Evolutionary conservation across 2,329 filamentous ascomycete species (phyloP), one percentile per base, ranked within the genome.

Genomic region (Pseudocercospora ulei): DNA sequence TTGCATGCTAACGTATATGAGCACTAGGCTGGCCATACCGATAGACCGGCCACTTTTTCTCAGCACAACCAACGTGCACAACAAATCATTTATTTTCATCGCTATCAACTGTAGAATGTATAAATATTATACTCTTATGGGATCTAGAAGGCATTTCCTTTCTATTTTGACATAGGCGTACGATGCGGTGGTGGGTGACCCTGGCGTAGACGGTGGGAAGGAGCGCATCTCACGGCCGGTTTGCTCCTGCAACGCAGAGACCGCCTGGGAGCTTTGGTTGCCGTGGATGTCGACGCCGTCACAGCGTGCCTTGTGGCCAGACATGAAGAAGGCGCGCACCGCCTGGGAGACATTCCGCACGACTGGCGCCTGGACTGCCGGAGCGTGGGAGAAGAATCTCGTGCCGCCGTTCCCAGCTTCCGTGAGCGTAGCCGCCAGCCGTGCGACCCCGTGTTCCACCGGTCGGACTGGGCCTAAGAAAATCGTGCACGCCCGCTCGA

Each of bases 291-390:
- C 77, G 27, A 80, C 61, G 7, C 88, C 88, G 58, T 94, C 82
- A 53, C 87, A 95, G 41, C 82, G 81, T 6, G 82, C 79, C 60
- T 87, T 90, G 56, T 93, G 78, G 0, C 90, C 90, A 0, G 82
- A 86, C n/a, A 94, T 71, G 65, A 84, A 80, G 64, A 98, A 95
- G 7, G 86, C 87, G 38, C 90, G 78, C 56, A 96, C 79, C 3
- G 86, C 90, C 52, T 86, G 79, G 7, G 85, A 93, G n/a, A 95
- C 88, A 62, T 94, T 94, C 61, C 90, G 82, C 35, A 96, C 75
- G 30, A 96, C 85, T 60, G 96, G 84, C 1, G 87, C 85, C 24
- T 85, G 86, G 5, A 80, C 76, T 6, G 83, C 80, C 1, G 88
- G 85, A 1, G 78, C 75, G 64, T 95, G 87, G 1, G 85, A 92